Base-by-base conservation (phyloP, 2,329 filamentous ascomycete genomes). In the Alternaria triticina region DNA sequence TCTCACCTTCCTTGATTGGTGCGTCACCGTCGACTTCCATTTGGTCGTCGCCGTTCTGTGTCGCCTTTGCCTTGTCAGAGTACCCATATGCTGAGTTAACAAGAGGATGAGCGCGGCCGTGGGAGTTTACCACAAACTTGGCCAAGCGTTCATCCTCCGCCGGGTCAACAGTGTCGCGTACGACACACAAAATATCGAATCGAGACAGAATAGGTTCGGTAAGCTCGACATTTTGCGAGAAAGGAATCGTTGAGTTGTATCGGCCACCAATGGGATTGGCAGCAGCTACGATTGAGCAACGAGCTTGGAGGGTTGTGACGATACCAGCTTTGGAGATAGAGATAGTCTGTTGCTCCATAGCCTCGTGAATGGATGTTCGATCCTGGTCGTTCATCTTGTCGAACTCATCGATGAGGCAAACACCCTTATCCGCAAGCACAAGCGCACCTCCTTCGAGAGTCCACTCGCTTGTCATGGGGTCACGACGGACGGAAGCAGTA, bases 361-460 rank as follows among this genome's bases (percentile, higher is more conserved):
- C 96, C 85, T 99, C 96, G 86, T 99, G 96, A 72, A 99, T 99
- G 8, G 94, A 97, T 1, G 96, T 98, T 69, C 96, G 89, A 80
- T 99, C 96, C 78, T 98, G 94, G 79, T 99, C 96, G 79, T 98
- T 98, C 96, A 99, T 99, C 86, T 99, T 99, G 87, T 99, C 96
- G 74, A 99, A 99, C 82, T 99, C 96, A 74, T 99, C 96, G 67
- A 99, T 99, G 28, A 99, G 86, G 76, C 96, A 98, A 15, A 93
- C 97, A 44, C 96, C 96, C 69, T 93, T 91, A 79, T 99, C 96
- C 15, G 96, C 96, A 59, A 99, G 88, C 74, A 99, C 96, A 11
- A 99, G 86, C 5, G 96, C 96, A 76, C 96, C 96, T 67, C 96
- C 96, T 82, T 99, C 96, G 3, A 99, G 85, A 6, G 96, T 98